Evolutionary conservation across 495 filamentous ascomycete genomes (phyloP), one percentile per base, ranked within the genome.

Genomic region (Letharia lupina): DNA sequence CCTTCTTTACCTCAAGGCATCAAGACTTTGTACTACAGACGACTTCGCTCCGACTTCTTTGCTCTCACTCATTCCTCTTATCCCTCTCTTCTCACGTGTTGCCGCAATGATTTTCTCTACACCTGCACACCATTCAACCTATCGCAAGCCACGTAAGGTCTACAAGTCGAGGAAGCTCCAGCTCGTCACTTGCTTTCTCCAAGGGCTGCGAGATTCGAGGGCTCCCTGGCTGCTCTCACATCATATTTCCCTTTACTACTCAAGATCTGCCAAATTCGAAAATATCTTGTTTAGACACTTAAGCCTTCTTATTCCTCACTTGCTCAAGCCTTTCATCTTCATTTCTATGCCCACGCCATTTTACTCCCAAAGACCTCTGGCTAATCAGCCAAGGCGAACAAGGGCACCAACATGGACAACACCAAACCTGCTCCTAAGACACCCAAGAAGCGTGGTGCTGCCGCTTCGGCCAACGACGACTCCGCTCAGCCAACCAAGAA

Each of bases 381-480:
- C 54, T 57, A 16, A 57, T 57, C 33, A 57, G 20, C 16, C 33
- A 28, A 54, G 28, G 28, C 1, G 3, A 35, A 37, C 2, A 9
- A 39, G 54, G 31, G 9, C 15, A 37, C 16, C 54, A 37, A 37
- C 54, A 12, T 5, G 31, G 54, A 37, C 31, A 9, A 18, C 1
- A 57, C 54, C 54, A 42, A 63, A 42, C n/a, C 48, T 42, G 35
- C 20, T 0, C 45, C 44, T 40, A 50, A 23, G 31, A 56, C 67
- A 3, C 28, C 58, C 23, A 69, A 69, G 67, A 69, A 69, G 63
- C 67, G 63, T 60, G 59, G 8, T 41, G 39, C 60, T 42, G 39
- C 60, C n/a, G 18, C 44, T 33, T 37, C 60, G 0, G 44, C 37
- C 15, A 61, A 61, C 0, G 67, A 58, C 4, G 63, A 48, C 18